Percentiles rank a stretch among this genome's conserved stretches.
These are phyloP conservation scores for Blastobotrys parvus DNA, from an alignment of 805 yeast genomes.

Conservation along the genomic window DNA sequence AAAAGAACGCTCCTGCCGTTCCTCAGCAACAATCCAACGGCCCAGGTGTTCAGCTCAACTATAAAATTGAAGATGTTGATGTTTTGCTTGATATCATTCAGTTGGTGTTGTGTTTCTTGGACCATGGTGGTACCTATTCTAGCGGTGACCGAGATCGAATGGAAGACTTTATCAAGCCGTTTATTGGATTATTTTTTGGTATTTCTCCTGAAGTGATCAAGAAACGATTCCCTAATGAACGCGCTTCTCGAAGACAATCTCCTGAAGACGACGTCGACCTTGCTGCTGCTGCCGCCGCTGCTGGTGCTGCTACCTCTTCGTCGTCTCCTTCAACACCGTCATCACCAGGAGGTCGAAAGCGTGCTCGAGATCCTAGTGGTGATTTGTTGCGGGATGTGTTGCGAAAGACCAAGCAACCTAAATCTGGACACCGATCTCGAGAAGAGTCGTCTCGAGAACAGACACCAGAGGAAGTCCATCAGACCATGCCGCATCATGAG, in stretches of 20 bases:
- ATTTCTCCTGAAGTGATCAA: slow-evolving; percentile 28
- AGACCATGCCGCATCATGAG: not conserved
- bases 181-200: slow-evolving; percentile 63
- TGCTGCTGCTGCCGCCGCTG: slow-evolving; percentile 3
- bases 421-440: slow-evolving; percentile 3
- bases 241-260: slow-evolving; percentile 2
- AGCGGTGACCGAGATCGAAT: slow-evolving; percentile 72
- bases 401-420: slow-evolving; percentile 27
- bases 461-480: slow-evolving; percentile 7
- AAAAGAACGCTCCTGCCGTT: slow-evolving; percentile 60
- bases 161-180: slow-evolving; percentile 59
- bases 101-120: slow-evolving; percentile 58
- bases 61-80: slow-evolving; percentile 53
- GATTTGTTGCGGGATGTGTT: slow-evolving; percentile 46
- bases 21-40: slow-evolving; percentile 55
- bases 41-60: slow-evolving; percentile 62
- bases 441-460: not conserved
- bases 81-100: slow-evolving; percentile 67
- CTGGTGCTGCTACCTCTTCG: slow-evolving; percentile 4
- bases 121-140: slow-evolving; percentile 66
- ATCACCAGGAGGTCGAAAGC: slow-evolving; percentile 7
- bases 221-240: slow-evolving; percentile 11
- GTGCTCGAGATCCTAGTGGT: slow-evolving; percentile 30
- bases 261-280: slow-evolving; percentile 31
- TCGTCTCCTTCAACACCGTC: slow-evolving; percentile 12